Conservation (phyloP, 2,329 filamentous ascomycete genomes). For the Eurotiales sp. region DNA sequence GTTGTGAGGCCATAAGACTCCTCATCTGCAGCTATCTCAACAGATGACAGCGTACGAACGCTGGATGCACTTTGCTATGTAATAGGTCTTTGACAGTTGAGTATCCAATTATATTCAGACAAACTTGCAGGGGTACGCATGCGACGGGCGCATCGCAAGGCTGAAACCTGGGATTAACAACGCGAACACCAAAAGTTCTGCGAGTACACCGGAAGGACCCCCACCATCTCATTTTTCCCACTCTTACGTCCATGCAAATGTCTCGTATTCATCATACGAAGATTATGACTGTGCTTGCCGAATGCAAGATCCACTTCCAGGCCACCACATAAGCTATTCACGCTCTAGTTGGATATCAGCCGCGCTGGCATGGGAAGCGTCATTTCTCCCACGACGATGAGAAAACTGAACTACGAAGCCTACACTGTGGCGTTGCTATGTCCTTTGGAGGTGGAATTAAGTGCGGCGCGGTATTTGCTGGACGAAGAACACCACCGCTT, state of each 20-base stretch:
- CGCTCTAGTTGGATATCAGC: background rate
- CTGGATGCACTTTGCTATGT: too few species aligned
- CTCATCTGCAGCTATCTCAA: too few species aligned
- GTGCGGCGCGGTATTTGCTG: slow-evolving; percentile 11
- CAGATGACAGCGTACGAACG: too few species aligned
- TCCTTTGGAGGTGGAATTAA: slow-evolving; percentile 15
- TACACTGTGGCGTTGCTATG: slow-evolving; percentile 7
- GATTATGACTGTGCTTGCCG: background rate
- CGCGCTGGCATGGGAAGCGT: background rate
- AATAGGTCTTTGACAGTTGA: too few species aligned
- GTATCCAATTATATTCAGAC: too few species aligned
- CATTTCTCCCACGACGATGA: background rate
- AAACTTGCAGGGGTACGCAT: too few species aligned
- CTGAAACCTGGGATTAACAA: too few species aligned
- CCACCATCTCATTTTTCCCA: too few species aligned
- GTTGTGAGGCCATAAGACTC: too few species aligned
- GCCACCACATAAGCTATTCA: background rate
- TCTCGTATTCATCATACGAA: background rate
- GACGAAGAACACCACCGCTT: slow-evolving; percentile 6
- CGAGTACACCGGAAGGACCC: too few species aligned
- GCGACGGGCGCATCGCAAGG: too few species aligned
- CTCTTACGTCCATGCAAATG: background rate
- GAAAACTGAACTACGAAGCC: background rate
- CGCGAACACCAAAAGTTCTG: too few species aligned
- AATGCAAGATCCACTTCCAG: background rate